A percentile compares a stretch with the other conserved stretches of the same genome.
phyloP scores from a whole-genome alignment of 768 basidiomycete genomes.

The Wakefieldia striispora region DNA sequence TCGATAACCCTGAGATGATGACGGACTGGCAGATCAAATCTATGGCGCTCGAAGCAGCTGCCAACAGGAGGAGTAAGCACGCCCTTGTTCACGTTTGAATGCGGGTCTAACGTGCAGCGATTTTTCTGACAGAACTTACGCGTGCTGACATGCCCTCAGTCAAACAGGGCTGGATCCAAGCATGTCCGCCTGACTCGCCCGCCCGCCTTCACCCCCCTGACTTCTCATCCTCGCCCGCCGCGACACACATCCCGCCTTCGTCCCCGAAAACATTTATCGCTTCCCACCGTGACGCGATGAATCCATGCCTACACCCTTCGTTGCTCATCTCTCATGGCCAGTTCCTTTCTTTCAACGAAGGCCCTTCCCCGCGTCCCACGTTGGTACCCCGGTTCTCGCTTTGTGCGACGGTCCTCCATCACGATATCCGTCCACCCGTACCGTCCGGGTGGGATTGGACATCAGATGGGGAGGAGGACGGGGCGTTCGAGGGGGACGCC shows the following conservation, averaged over 20 bases:
- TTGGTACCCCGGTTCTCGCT: too few species aligned
- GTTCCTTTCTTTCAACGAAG: conserved; percentile 46
- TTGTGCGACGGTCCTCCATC: too few species aligned
- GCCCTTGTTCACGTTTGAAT: neutral
- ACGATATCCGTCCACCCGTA: conserved; percentile 25
- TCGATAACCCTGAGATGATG: conserved; percentile 31
- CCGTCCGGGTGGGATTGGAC: conserved; percentile 49
- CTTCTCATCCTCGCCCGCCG: conserved; percentile 1
- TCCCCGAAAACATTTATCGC: conserved; percentile 31
- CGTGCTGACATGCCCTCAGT: conserved; percentile 34
- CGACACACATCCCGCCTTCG: neutral
- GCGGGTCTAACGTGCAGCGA: too few species aligned
- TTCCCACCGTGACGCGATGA: conserved; percentile 24
- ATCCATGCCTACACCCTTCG: conserved; percentile 38
- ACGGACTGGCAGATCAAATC: conserved; percentile 23
- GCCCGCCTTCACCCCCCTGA: conserved; percentile 28
- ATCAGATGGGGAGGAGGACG: conserved; percentile 24
- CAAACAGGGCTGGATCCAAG: conserved; percentile 22
- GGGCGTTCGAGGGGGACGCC: conserved; percentile 46
- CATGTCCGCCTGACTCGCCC: conserved; percentile 23
- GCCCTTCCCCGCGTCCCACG: conserved; percentile 34
- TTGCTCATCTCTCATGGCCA: conserved; percentile 45
- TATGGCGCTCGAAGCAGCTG: conserved; percentile 26
- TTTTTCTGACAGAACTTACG: conserved; percentile 22
- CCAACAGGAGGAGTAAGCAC: conserved; percentile 26